Evolutionary conservation across 2,329 filamentous ascomycete species (phyloP), one percentile per base, ranked within the genome.

Genomic region (Colletotrichum chlorophyti): DNA sequence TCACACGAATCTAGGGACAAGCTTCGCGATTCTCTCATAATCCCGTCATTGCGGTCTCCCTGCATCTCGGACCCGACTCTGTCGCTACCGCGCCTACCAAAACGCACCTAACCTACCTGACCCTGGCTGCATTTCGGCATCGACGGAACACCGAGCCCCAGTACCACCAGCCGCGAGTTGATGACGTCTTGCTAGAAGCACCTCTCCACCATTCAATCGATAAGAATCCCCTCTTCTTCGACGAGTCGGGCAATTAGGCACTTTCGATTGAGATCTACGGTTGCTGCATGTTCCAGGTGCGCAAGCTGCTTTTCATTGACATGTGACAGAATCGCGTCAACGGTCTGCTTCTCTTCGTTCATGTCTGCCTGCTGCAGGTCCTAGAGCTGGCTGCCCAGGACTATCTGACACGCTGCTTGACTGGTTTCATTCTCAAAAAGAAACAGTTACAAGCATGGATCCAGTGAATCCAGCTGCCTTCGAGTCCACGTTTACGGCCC

Each of bases 211-310:
- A 34, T 40, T n/a, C 53, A 42, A 52, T 51, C 53, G 57, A 58
- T 51, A 60, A 60, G 57, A 60, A 43, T n/a, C n/a, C n/a, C n/a
- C n/a, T n/a, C n/a, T n/a, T n/a, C 50, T 47, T 37, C 27, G 23
- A 42, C 19, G 17, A 38, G 21, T 26, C 35, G 23, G 17, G 37
- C 37, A 40, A 40, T 12, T 40, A 11, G 6, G 37, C 17, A n/a
- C n/a, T n/a, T n/a, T n/a, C n/a, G n/a, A n/a, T n/a, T n/a, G n/a
- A n/a, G n/a, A n/a, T n/a, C n/a, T n/a, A n/a, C n/a, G n/a, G n/a
- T n/a, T n/a, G 38, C 48, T 47, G 49, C 41, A 58, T 58, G 27
- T 42, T 27, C 35, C 41, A 53, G 40, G 42, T 58, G 23, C 27
- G 49, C 45, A 31, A 23, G 41, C 29, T 54, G 50, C 29, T 24